Evolutionary conservation across 177 flowering plant species (phyloP).

Genomic region (Vitis hybrid): DNA sequence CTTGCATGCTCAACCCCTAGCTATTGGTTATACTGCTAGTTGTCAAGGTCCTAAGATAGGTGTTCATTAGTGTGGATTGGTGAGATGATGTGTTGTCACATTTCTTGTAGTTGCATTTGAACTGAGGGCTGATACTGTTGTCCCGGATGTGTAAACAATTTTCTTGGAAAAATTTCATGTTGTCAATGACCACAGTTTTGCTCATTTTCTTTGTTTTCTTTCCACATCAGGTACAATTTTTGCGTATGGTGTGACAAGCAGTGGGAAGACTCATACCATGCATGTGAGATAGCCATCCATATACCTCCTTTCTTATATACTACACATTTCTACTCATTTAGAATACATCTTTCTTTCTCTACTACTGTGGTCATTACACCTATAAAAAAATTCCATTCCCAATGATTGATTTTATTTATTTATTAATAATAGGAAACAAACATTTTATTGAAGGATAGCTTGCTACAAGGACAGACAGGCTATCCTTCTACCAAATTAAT

Average conservation of each 20-base stretch:
- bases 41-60: too few relatives aligned
- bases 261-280: constrained; percentile 97
- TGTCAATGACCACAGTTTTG: not conserved
- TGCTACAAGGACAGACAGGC: too few relatives aligned
- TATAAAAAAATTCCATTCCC: not conserved
- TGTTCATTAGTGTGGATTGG: too few relatives aligned
- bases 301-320: not conserved
- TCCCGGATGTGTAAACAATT: not conserved
- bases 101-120: not conserved
- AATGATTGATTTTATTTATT: too few relatives aligned
- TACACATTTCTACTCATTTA: not conserved
- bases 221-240: constrained; percentile 67
- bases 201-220: constrained; percentile 4
- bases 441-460: too few relatives aligned
- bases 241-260: constrained; percentile 97
- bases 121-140: not conserved
- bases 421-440: too few relatives aligned
- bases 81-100: too few relatives aligned
- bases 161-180: not conserved
- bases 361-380: not conserved
- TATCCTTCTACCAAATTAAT: too few relatives aligned
- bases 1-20: too few relatives aligned
- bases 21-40: too few relatives aligned
- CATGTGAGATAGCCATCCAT: constrained; percentile 50
- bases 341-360: constrained; percentile 1